phyloP scores from a whole-genome alignment of 2,329 filamentous ascomycete genomes.

The Meredithiella fracta region DNA sequence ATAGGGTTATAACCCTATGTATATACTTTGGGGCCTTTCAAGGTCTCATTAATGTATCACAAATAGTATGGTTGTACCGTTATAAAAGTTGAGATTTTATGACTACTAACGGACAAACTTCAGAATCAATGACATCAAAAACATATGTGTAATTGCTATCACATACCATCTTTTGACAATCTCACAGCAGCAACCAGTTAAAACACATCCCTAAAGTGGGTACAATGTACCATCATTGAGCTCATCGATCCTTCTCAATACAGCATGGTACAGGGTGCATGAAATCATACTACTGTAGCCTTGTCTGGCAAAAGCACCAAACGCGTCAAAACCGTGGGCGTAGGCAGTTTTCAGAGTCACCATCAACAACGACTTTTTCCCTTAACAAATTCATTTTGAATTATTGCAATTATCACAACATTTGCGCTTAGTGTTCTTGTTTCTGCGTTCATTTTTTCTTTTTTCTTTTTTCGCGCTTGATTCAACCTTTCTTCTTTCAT shows the following conservation, averaged over 20 bases:
- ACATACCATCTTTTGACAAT: too few relatives aligned
- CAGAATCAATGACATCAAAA: too few relatives aligned
- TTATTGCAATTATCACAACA: not conserved
- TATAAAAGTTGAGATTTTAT: too few relatives aligned
- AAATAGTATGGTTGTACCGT: too few relatives aligned
- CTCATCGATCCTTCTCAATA: not conserved
- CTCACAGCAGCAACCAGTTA: too few relatives aligned
- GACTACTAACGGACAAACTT: too few relatives aligned
- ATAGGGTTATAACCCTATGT: too few relatives aligned
- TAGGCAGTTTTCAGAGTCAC: not conserved
- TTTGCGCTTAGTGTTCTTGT: not conserved
- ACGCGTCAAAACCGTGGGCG: not conserved
- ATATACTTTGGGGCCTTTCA: too few relatives aligned
- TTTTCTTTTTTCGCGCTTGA: too few relatives aligned
- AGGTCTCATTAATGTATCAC: too few relatives aligned
- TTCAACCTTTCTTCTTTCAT: not conserved
- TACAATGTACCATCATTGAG: not conserved
- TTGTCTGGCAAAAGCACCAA: not conserved
- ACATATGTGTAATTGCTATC: too few relatives aligned
- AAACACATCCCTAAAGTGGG: not conserved
- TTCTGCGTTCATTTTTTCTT: not conserved
- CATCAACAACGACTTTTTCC: not conserved
- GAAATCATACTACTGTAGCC: not conserved
- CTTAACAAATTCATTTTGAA: not conserved
- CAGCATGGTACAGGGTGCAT: too few relatives aligned